phyloP scores from a whole-genome alignment of 495 filamentous ascomycete species.

The Aspergillus bertholletiae region DNA sequence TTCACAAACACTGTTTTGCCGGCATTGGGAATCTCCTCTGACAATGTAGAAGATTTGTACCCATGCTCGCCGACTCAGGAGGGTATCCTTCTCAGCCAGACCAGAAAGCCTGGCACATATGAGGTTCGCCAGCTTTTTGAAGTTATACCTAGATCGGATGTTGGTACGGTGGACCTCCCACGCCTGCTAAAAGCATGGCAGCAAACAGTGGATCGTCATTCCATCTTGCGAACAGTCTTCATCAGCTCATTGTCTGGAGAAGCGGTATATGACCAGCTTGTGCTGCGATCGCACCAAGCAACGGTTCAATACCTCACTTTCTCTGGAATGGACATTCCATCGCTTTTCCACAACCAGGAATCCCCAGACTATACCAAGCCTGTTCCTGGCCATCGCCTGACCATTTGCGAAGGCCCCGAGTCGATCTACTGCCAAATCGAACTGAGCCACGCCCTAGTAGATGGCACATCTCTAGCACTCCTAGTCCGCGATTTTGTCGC shows the following conservation, averaged over 20 bases:
- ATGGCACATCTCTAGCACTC: constrained; percentile 26
- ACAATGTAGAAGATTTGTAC: constrained; percentile 46
- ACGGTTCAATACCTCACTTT: neutral
- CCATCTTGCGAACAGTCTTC: constrained; percentile 36
- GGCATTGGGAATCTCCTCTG: constrained; percentile 11
- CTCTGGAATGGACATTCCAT: neutral
- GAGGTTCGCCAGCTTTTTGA: neutral
- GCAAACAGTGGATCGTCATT: constrained; percentile 32
- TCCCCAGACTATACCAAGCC: neutral
- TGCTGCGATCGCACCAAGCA: constrained; percentile 16
- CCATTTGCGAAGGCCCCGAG: neutral
- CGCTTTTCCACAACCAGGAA: neutral
- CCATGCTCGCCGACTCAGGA: constrained; percentile 50
- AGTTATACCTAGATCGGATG: neutral
- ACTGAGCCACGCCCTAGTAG: constrained; percentile 40
- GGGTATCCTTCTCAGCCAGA: neutral
- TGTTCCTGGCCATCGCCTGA: constrained; percentile 8
- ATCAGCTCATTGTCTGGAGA: constrained; percentile 24
- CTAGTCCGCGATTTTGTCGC: constrained; percentile 28
- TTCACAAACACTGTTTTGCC: constrained; percentile 13
- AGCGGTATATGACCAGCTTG: constrained; percentile 34
- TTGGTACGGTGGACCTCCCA: neutral
- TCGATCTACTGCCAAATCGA: constrained; percentile 37
- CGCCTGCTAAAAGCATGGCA: constrained; percentile 24
- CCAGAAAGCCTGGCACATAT: neutral